Base-by-base conservation (phyloP, 2,329 filamentous ascomycete species). In the Pseudofabraea citricarpa region DNA sequence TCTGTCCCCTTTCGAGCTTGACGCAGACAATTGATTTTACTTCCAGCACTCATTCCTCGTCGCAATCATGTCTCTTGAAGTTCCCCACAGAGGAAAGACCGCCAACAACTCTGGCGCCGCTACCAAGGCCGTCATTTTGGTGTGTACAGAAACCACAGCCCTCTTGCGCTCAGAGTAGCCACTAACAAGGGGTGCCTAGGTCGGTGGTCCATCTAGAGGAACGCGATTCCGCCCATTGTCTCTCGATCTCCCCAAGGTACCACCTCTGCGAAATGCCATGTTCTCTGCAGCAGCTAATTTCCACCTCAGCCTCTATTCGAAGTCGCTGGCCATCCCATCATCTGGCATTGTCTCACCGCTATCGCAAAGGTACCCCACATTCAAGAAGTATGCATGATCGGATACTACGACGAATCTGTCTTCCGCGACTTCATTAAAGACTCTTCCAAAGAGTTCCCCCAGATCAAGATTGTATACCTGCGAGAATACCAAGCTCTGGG, bases 401-500 rank as follows among this genome's bases (percentile, higher is more conserved):
- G 93, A 62, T 98, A 98, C 79, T 98, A 97, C 68, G 93, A 98
- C 65, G 93, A 97, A 72, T 79, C 81, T 35, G 88, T 97, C 59
- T 96, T 97, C 79, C 87, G 90, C 61, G 90, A 96, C 70, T 97
- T 97, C 72, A 95, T 97, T 74, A 95, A 95, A 70, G 87, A 95
- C 64, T 81, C 90, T 48, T 75, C 82, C 48, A 80, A 80, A 65
- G 85, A 88, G 64, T 95, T 95, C 71, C 89, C 90, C 42, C 80
- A 88, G 62, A 81, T 97, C 59, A 82, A 83, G 58, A 89, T 97
- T 70, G 89, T 90, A 67, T 98, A 98, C 72, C 81, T 98, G 42
- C 87, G 93, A 63, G 93, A 98, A 74, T 98, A 98, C 73, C 85
- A 95, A 68, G 90, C 93, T 46, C 73, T 98, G 50, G 93, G 93